phyloP scores from a whole-genome alignment of 2,329 filamentous ascomycete genomes.

The Beauveria asiatica region DNA sequence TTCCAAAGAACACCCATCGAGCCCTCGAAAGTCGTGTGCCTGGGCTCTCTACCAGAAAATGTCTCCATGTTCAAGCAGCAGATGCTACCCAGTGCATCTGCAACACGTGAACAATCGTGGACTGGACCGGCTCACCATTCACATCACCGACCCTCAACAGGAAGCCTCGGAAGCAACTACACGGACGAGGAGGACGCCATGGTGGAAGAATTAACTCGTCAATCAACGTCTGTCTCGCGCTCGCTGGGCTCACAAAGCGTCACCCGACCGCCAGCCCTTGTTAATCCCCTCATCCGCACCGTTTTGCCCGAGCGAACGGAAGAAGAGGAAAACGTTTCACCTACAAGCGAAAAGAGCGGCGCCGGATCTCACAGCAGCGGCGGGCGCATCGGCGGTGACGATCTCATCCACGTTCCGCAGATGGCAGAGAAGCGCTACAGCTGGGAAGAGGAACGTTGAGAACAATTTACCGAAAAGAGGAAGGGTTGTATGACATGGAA shows the following conservation, averaged over 20 bases:
- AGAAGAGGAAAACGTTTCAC: not conserved
- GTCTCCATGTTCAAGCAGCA: slow-evolving; percentile 23
- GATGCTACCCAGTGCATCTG: slow-evolving; percentile 5
- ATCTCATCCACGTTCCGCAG: slow-evolving; percentile 44
- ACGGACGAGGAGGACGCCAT: slow-evolving; percentile 43
- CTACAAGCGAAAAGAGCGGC: not conserved
- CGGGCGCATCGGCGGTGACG: slow-evolving; percentile 36
- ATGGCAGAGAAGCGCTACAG: slow-evolving; percentile 41
- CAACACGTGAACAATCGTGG: not conserved
- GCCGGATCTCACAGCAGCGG: slow-evolving; percentile 21
- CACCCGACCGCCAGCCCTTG: slow-evolving; percentile 4
- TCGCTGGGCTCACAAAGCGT: not conserved
- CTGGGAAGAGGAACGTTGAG: slow-evolving; percentile 35
- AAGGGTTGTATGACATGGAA: not conserved
- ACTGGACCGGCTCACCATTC: not conserved
- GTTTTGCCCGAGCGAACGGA: not conserved
- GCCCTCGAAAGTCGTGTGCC: slow-evolving; percentile 42
- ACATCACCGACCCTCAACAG: slow-evolving; percentile 20
- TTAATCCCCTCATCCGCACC: not conserved
- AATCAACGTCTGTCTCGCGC: slow-evolving; percentile 13
- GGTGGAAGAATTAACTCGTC: slow-evolving; percentile 21
- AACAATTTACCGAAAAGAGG: not conserved
- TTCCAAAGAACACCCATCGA: slow-evolving; percentile 44
- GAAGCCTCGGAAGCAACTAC: slow-evolving; percentile 49
- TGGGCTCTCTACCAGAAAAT: slow-evolving; percentile 45